These are phyloP conservation scores for Leccinum arenicola DNA, from an alignment of 768 basidiomycete genomes.

Conservation along the genomic window DNA sequence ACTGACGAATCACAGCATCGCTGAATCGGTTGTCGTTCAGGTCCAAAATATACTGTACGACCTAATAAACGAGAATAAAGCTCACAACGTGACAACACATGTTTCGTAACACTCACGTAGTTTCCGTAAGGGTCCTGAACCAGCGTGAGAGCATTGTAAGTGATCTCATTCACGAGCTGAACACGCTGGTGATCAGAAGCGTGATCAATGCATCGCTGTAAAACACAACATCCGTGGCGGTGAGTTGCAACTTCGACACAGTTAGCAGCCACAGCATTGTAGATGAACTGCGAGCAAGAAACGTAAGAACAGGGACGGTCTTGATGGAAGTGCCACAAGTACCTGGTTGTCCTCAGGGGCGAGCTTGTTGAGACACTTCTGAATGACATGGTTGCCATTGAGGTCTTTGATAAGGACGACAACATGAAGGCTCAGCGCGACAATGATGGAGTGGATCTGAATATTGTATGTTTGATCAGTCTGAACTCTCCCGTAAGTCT, in stretches of 20 bases:
- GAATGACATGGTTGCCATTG: conserved; percentile 97
- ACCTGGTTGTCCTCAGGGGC: conserved; percentile 99
- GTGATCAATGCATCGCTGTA: conserved; percentile 98
- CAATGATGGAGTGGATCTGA: conserved; percentile 96
- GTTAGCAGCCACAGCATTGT: conserved; percentile 98
- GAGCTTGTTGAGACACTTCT: conserved; percentile 98
- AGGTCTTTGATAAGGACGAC: conserved; percentile 99
- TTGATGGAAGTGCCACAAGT: conserved; percentile 9
- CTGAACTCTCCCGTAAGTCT: conserved; percentile 58
- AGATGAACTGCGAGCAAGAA: conserved; percentile 72
- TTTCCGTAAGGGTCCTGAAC: conserved; percentile 98
- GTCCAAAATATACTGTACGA: conserved; percentile 97
- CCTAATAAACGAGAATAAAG: conserved; percentile 42
- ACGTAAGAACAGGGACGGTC: neutral
- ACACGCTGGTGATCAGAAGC: conserved; percentile 93
- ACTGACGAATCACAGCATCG: conserved; percentile 96
- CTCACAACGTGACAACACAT: neutral
- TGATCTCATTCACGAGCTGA: conserved; percentile 98
- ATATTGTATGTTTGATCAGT: conserved; percentile 79
- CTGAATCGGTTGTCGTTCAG: conserved; percentile 98
- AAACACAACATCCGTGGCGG: conserved; percentile 96
- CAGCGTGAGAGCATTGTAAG: conserved; percentile 94
- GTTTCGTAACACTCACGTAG: conserved; percentile 53
- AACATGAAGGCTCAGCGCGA: conserved; percentile 95
- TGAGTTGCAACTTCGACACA: conserved; percentile 99